phyloP scores from a whole-genome alignment of 352 stramenopile genomes.

The Phytophthora sansomeana region DNA sequence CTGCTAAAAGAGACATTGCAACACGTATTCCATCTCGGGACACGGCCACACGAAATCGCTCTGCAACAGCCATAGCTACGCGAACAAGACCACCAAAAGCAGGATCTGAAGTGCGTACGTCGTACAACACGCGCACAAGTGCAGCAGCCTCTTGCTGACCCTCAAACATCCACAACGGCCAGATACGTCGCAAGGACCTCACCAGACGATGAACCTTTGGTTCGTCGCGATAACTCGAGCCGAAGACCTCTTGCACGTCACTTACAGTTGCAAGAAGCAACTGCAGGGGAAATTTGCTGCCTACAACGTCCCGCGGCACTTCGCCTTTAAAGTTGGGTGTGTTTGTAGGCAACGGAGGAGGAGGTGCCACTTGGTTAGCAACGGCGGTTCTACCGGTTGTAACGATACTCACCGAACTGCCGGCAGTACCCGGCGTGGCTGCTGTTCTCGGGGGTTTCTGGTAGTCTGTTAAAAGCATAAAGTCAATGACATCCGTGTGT shows the following conservation, averaged over 20 bases:
- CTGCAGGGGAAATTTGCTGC: conserved; percentile 42
- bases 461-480: conserved; percentile 69
- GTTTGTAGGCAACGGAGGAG: conserved; percentile 40
- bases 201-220: conserved; percentile 72
- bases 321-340: conserved; percentile 78
- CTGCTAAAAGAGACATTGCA: conserved; percentile 46
- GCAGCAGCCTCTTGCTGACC: conserved; percentile 60
- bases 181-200: conserved; percentile 57
- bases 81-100: conserved; percentile 73
- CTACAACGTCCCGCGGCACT: conserved; percentile 52
- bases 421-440: conserved; percentile 13
- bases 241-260: conserved; percentile 76
- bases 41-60: conserved; percentile 59
- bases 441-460: conserved; percentile 14
- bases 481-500: conserved; percentile 64
- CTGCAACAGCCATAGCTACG: conserved; percentile 47
- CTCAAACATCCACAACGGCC: conserved; percentile 84
- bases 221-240: conserved; percentile 65
- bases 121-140: conserved; percentile 75
- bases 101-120: conserved; percentile 64
- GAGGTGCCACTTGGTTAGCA: not conserved
- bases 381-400: not conserved
- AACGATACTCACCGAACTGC: conserved; percentile 2
- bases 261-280: conserved; percentile 60
- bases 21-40: conserved; percentile 54